phyloP scores from a whole-genome alignment of 768 basidiomycete genomes.

The Auriscalpium orientale region DNA sequence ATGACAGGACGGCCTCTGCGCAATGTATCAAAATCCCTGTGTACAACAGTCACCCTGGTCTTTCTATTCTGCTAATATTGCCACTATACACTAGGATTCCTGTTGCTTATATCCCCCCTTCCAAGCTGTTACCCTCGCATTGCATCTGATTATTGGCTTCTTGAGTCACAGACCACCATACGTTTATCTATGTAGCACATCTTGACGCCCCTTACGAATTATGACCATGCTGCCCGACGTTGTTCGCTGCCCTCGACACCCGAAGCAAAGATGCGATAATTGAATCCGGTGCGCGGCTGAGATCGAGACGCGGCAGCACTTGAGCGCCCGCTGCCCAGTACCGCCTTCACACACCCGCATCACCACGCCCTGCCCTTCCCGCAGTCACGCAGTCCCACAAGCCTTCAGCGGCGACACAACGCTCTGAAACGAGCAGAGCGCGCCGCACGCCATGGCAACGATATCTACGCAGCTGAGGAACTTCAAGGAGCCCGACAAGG shows the following conservation, averaged over 20 bases:
- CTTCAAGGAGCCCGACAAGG: constrained; percentile 89
- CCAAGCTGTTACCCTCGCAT: background rate
- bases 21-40: background rate
- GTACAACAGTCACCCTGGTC: background rate
- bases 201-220: background rate
- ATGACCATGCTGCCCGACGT: too few relatives aligned
- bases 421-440: background rate
- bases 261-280: too few relatives aligned
- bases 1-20: constrained; percentile 4
- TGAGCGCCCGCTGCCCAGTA: too few relatives aligned
- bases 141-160: too few relatives aligned
- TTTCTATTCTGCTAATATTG: background rate
- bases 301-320: too few relatives aligned
- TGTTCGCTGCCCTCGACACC: too few relatives aligned
- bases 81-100: background rate
- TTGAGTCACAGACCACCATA: background rate
- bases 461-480: constrained; percentile 84
- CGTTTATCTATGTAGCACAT: constrained; percentile 2
- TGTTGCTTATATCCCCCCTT: background rate
- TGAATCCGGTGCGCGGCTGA: too few relatives aligned
- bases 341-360: too few relatives aligned
- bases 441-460: constrained; percentile 47
- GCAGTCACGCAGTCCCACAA: too few relatives aligned
- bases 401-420: too few relatives aligned
- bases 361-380: too few relatives aligned